Evolutionary conservation across 2,329 filamentous ascomycete genomes (phyloP), one percentile per base, ranked within the genome.

Genomic region (Ceratocystis colombiana): DNA sequence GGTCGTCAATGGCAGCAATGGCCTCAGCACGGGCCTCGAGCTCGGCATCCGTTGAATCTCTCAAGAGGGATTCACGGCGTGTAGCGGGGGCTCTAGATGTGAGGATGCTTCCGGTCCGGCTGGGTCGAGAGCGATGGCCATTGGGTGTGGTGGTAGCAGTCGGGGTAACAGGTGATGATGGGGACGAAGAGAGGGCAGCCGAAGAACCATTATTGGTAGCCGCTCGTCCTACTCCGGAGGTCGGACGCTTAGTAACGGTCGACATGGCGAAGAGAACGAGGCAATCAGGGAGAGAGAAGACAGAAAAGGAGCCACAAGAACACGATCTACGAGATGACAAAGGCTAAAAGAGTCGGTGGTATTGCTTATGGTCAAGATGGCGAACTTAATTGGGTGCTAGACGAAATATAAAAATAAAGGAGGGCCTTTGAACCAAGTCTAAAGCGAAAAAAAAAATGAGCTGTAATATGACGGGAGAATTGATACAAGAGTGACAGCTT

Each of bases 11-110:
- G 66, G 89, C 79, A 17, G 89, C 87, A 53, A 90, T 80, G 69
- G 88, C 87, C 75, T 94, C 90, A 20, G 89, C 90, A 71, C 88
- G 86, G 69, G 86, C 86, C 64, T 92, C 88, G 70, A 90, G 82
- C 66, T 89, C 86, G 44, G 79, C 79, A 69, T 79, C 76, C 64
- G 70, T 70, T 67, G 72, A 74, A 68, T 76, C 76, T 71, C 75
- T 73, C 17, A 80, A 72, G 7, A 77, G 74, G 3, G 79, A 81
- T 66, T 78, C 75, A 69, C 81, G 82, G 70, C 88, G 84, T 70
- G 83, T 82, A 57, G 84, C 84, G 65, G 87, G 85, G 64, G 86
- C 86, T 71, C 89, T 86, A 68, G 88, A 88, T 68, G 89, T 90
- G 25, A 90, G 82, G 41, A 87, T 84, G n/a, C 82, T 82, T 65